These are phyloP conservation scores for Cordyceps militaris DNA, from an alignment of 2,329 filamentous ascomycete species.

Conservation along the genomic window DNA sequence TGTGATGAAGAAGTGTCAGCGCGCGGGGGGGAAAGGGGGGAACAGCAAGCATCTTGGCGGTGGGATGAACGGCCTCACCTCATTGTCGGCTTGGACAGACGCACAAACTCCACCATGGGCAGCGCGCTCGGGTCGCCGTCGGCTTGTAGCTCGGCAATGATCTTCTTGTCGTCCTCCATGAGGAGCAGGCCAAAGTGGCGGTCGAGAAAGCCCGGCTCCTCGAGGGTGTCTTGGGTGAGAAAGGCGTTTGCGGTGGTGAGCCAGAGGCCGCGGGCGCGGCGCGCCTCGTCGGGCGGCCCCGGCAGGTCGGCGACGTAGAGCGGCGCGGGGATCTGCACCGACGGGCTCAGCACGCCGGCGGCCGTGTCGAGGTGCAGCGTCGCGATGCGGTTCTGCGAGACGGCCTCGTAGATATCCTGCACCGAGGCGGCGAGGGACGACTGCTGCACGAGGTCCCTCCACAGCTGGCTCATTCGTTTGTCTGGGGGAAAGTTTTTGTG, in stretches of 20 bases:
- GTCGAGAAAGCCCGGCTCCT: slow-evolving; percentile 63
- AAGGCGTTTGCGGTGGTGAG: slow-evolving; percentile 80
- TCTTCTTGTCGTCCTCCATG: slow-evolving; percentile 71
- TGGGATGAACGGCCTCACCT: slow-evolving; percentile 36
- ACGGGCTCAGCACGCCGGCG: slow-evolving; percentile 51
- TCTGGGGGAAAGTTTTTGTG: slow-evolving; percentile 32
- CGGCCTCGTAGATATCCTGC: slow-evolving; percentile 71
- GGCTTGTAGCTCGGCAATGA: slow-evolving; percentile 65
- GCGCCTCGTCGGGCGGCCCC: slow-evolving; percentile 59
- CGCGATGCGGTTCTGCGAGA: slow-evolving; percentile 79
- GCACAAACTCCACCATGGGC: slow-evolving; percentile 74
- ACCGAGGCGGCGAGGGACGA: slow-evolving; percentile 80
- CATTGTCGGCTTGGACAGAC: slow-evolving; percentile 61
- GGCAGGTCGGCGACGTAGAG: slow-evolving; percentile 69
- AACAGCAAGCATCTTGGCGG: too few species aligned
- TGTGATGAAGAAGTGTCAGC: slow-evolving; percentile 16
- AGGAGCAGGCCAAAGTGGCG: slow-evolving; percentile 84
- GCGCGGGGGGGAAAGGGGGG: too few species aligned
- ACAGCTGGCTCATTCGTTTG: slow-evolving; percentile 57
- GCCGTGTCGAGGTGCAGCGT: slow-evolving; percentile 67
- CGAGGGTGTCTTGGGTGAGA: slow-evolving; percentile 57
- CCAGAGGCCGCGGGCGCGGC: slow-evolving; percentile 64
- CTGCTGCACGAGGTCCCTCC: slow-evolving; percentile 61
- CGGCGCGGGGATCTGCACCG: slow-evolving; percentile 57
- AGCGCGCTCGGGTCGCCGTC: slow-evolving; percentile 70